Conservation (phyloP, 1,139 yeast species). For the Pichia sp. region DNA sequence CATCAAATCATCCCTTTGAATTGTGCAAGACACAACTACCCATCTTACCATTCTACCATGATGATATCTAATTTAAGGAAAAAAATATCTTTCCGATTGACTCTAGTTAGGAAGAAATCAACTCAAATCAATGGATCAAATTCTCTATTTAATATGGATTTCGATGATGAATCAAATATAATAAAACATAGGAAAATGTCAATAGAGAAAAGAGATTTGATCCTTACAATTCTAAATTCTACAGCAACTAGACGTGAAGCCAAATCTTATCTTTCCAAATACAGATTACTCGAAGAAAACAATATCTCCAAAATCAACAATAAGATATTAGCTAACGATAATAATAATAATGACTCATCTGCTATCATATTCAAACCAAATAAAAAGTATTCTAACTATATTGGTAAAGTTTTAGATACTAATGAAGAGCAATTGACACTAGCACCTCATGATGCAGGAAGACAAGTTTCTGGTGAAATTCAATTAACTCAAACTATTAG, state of each 20-base stretch:
- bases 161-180: slow-evolving; percentile 10
- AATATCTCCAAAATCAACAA: slow-evolving; percentile 23
- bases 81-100: too few species aligned
- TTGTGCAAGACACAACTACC: too few species aligned
- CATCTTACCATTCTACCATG: too few species aligned
- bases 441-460: not conserved
- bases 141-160: slow-evolving; percentile 1
- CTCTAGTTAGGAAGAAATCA: too few species aligned
- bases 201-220: slow-evolving; percentile 40
- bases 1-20: too few species aligned
- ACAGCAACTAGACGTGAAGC: slow-evolving; percentile 78
- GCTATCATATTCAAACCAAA: slow-evolving; percentile 5
- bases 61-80: too few species aligned
- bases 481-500: slow-evolving; percentile 43
- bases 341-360: not conserved
- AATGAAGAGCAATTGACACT: not conserved
- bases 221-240: slow-evolving; percentile 61
- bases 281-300: slow-evolving; percentile 36
- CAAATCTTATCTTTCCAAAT: slow-evolving; percentile 54
- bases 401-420: slow-evolving; percentile 12
- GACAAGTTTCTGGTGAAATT: slow-evolving; percentile 24
- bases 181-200: slow-evolving; percentile 6
- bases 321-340: slow-evolving; percentile 11
- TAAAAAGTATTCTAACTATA: slow-evolving; percentile 10
- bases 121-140: not conserved